Evolutionary conservation across 2,329 filamentous ascomycete species (phyloP).

Genomic region (Fusarium kyushuense): DNA sequence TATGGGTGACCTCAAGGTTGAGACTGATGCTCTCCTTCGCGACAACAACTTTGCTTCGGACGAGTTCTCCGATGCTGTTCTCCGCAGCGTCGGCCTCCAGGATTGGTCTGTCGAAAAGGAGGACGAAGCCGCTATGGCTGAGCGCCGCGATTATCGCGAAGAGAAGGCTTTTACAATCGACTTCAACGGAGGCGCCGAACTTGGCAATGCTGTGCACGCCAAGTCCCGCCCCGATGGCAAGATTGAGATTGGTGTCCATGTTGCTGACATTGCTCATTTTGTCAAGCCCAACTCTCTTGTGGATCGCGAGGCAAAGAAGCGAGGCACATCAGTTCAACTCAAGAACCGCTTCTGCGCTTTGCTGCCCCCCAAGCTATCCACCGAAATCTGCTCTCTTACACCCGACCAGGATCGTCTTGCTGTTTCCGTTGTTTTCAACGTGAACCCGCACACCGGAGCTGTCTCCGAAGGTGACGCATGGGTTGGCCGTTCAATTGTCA

Average conservation of each 20-base stretch:
- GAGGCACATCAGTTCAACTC: constrained; percentile 93
- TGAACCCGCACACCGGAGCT: constrained; percentile 82
- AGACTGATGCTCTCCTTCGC: constrained; percentile 94
- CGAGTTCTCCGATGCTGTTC: constrained; percentile 95
- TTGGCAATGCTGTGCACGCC: constrained; percentile 93
- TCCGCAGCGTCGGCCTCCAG: constrained; percentile 91
- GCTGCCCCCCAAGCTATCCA: constrained; percentile 86
- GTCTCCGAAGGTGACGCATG: constrained; percentile 89
- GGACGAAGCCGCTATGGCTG: constrained; percentile 76
- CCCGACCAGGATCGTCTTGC: constrained; percentile 92
- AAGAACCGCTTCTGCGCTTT: constrained; percentile 90
- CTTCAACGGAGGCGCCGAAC: constrained; percentile 85
- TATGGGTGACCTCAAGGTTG: constrained; percentile 97
- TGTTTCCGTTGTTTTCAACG: constrained; percentile 92
- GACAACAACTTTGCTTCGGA: constrained; percentile 99
- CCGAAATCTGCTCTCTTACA: constrained; percentile 87
- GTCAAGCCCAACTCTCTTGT: constrained; percentile 96
- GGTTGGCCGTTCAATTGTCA: constrained; percentile 94
- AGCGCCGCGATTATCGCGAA: constrained; percentile 88
- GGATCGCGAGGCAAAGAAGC: constrained; percentile 97
- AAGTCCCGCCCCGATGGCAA: constrained; percentile 85
- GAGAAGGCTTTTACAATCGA: constrained; percentile 94
- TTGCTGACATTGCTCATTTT: constrained; percentile 95
- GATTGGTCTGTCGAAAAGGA: constrained; percentile 91
- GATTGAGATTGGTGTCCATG: constrained; percentile 94